These are phyloP conservation scores for Peterozyma toletana DNA, from an alignment of 805 yeast species.

Conservation along the genomic window DNA sequence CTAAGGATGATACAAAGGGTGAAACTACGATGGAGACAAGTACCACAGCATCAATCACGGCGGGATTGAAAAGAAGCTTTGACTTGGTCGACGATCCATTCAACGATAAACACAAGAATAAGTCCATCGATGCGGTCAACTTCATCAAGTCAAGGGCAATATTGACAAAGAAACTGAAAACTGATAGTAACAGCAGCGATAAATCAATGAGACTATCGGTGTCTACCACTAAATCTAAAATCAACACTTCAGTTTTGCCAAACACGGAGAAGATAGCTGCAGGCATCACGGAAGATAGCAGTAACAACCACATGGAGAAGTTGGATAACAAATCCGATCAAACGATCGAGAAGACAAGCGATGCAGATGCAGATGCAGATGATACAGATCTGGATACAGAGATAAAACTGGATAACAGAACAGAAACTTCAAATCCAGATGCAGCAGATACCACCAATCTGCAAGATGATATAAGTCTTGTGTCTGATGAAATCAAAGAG, in stretches of 20 bases:
- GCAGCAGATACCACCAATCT: conserved; percentile 6
- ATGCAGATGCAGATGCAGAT: conserved; percentile 22
- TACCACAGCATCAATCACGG: too few species aligned
- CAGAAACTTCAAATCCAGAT: conserved; percentile 12
- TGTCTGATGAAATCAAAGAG: conserved; percentile 21
- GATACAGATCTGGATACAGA: conserved; percentile 11
- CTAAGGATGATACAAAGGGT: background rate
- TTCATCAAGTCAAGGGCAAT: conserved; percentile 5
- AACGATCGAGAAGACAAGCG: conserved; percentile 6
- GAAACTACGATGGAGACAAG: conserved; percentile 8
- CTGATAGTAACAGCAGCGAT: conserved; percentile 6
- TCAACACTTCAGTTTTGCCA: conserved; percentile 18
- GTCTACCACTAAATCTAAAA: conserved; percentile 2
- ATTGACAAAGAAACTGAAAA: conserved; percentile 6
- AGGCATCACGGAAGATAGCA: background rate
- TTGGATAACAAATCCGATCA: background rate
- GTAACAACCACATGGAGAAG: background rate
- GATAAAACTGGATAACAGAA: conserved; percentile 13
- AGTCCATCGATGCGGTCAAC: background rate
- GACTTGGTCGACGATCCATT: conserved; percentile 8
- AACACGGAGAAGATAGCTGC: conserved; percentile 19
- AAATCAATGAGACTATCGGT: conserved; percentile 9
- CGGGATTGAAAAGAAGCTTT: background rate
- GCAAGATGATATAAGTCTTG: background rate
- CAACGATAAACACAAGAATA: conserved; percentile 6